These are phyloP conservation scores for Exophiala viscosa DNA, from an alignment of 2,329 filamentous ascomycete species.

Conservation along the genomic window DNA sequence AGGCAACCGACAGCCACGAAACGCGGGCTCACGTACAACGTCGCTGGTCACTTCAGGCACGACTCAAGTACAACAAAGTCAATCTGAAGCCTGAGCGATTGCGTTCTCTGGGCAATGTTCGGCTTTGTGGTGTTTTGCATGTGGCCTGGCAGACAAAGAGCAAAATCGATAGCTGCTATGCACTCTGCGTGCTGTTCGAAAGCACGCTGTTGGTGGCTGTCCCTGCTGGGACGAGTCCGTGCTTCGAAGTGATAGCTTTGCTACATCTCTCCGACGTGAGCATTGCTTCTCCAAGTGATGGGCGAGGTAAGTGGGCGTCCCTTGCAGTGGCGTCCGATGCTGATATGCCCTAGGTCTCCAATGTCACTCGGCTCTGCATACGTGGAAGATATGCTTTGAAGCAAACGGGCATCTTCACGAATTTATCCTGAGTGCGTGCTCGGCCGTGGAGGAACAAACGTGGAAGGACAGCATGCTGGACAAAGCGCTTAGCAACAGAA, in stretches of 20 bases:
- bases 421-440: constrained; percentile 82
- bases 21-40: constrained; percentile 70
- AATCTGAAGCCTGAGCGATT: constrained; percentile 57
- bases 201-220: constrained; percentile 74
- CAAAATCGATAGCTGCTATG: constrained; percentile 70
- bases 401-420: constrained; percentile 74
- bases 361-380: constrained; percentile 79
- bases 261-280: constrained; percentile 64
- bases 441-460: constrained; percentile 69
- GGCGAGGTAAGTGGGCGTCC: constrained; percentile 47
- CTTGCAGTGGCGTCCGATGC: not conserved
- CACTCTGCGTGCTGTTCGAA: constrained; percentile 80
- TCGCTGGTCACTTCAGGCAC: constrained; percentile 80
- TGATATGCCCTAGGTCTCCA: constrained; percentile 54
- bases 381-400: constrained; percentile 89
- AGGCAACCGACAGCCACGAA: constrained; percentile 71
- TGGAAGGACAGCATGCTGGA: constrained; percentile 68
- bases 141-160: constrained; percentile 73
- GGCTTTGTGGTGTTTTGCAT: constrained; percentile 77
- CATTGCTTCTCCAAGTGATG: constrained; percentile 71
- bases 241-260: constrained; percentile 71
- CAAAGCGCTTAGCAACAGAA: constrained; percentile 36
- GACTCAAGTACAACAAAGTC: constrained; percentile 69
- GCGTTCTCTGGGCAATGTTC: constrained; percentile 73
- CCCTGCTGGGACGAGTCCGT: constrained; percentile 59